Base-by-base conservation (phyloP, 306 rosid genomes). In the Trifolium dubium region DNA sequence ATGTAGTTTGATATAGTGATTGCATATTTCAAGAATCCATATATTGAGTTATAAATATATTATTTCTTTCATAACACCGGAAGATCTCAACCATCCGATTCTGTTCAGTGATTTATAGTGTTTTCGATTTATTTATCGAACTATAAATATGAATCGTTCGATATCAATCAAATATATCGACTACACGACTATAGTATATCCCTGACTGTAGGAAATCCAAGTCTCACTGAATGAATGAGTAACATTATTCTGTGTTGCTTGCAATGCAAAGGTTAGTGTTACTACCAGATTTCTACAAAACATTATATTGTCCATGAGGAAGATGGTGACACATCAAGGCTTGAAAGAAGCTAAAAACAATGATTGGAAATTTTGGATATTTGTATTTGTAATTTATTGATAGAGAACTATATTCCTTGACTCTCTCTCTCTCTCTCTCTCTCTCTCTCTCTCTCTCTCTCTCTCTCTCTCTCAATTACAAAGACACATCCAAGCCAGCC, bases 291-390 rank as follows among this genome's bases (percentile, higher is more conserved):
- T 28, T 64, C 40, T 50, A 50, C 28, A 28, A 72, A 64, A 70
- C 75, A 37, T 8, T 37, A 37, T 37, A 37, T 37, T 37, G 40
- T 37, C 40, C 10, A 46, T 67, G 73, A 68, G 73, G 73, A 65
- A 56, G 79, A 78, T 80, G 82, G 79, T 2, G 49, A 69, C 46
- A 69, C 46, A 41, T 61, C 9, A 71, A 76, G 64, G 81, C 31
- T 76, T 67, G 73, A 41, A 34, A 34, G 74, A 69, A 77, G 83
- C 63, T 64, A 61, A 75, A 75, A 80, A 73, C 84, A 91, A 87
- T 87, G 92, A 92, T 89, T 88, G 81, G 80, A 8, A 62, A 54
- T 30, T 78, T 82, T 84, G 87, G 83, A 60, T 43, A 63, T 70
- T 67, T 72, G 75, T 77, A 72, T 63, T 82, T 73, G 76, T 81